These are phyloP conservation scores for Kregervanrija pseudodelftensis DNA, from an alignment of 805 yeast species.

Conservation along the genomic window DNA sequence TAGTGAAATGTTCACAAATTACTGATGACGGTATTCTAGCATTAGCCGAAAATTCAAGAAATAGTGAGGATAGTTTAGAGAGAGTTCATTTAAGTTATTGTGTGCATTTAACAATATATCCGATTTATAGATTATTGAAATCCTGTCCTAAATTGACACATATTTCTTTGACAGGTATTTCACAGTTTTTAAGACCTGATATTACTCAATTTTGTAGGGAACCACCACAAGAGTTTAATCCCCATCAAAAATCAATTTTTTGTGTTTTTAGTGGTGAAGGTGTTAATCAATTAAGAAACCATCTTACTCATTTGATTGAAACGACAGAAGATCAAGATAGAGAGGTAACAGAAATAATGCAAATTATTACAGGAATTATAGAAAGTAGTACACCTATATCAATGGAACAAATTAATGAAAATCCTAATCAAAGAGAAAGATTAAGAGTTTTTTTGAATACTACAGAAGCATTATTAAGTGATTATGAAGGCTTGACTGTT, in stretches of 20 bases:
- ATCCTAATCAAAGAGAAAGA: slow-evolving; percentile 20
- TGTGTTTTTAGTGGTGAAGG: slow-evolving; percentile 94
- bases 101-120: slow-evolving; percentile 67
- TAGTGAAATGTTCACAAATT: slow-evolving; percentile 84
- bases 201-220: slow-evolving; percentile 82
- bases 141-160: slow-evolving; percentile 86
- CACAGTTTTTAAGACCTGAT: slow-evolving; percentile 81
- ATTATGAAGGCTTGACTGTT: slow-evolving; percentile 21
- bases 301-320: slow-evolving; percentile 38
- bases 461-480: slow-evolving; percentile 23
- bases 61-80: slow-evolving; percentile 72
- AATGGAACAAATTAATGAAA: slow-evolving; percentile 13
- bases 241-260: slow-evolving; percentile 74
- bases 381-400: slow-evolving; percentile 14
- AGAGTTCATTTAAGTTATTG: slow-evolving; percentile 92
- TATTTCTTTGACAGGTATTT: slow-evolving; percentile 84
- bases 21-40: slow-evolving; percentile 77
- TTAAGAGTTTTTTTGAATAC: slow-evolving; percentile 22
- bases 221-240: slow-evolving; percentile 88
- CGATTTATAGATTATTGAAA: slow-evolving; percentile 66
- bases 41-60: slow-evolving; percentile 47
- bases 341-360: slow-evolving; percentile 26
- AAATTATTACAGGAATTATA: slow-evolving; percentile 23
- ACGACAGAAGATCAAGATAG: slow-evolving; percentile 26
- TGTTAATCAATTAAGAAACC: slow-evolving; percentile 65